These are phyloP conservation scores for Talaromyces sp. DNA, from an alignment of 2,329 filamentous ascomycete genomes.

Conservation along the genomic window DNA sequence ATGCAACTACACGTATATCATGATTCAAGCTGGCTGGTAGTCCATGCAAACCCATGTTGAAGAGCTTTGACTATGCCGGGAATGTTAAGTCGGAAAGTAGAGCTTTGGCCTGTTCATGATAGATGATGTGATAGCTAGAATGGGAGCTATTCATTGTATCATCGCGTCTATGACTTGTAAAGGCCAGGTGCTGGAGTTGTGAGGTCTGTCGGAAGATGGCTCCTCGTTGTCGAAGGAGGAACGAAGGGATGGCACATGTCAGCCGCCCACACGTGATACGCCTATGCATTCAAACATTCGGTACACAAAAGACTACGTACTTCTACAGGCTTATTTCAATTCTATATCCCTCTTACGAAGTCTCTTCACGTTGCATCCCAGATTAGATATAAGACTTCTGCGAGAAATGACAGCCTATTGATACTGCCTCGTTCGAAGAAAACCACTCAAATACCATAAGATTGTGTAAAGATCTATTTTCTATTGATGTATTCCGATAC, in stretches of 20 bases:
- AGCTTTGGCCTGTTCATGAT: background rate
- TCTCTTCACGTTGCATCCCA: background rate
- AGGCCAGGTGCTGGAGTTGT: background rate
- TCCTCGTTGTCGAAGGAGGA: background rate
- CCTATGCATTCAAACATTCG: background rate
- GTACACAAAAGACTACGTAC: background rate
- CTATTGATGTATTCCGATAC: background rate
- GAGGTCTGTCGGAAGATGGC: background rate
- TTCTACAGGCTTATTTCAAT: background rate
- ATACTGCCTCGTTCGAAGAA: background rate
- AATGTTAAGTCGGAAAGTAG: background rate
- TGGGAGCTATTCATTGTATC: background rate
- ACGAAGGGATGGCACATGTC: background rate
- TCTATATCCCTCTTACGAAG: background rate
- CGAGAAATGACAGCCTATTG: background rate
- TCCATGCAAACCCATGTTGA: background rate
- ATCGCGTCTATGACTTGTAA: too few species aligned
- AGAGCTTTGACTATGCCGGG: background rate
- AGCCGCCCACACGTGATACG: background rate
- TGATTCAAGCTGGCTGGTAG: slow-evolving; percentile 8
- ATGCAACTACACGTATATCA: background rate
- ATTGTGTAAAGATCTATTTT: background rate
- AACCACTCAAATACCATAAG: background rate
- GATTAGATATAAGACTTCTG: background rate
- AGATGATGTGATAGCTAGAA: background rate